Conservation (phyloP, 148 eudicot species). For the Pouteria glomerata region DNA sequence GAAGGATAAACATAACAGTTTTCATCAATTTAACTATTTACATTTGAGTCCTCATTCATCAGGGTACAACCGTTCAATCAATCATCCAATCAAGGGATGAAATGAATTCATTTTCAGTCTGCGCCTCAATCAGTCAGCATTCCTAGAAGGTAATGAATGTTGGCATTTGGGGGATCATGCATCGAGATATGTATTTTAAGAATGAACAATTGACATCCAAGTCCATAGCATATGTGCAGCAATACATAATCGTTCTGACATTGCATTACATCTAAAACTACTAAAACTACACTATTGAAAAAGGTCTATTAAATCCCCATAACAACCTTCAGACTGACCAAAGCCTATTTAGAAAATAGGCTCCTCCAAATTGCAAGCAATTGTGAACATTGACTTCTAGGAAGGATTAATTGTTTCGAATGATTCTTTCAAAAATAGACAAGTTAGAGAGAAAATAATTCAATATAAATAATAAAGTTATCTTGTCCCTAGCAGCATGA, state of each 20-base stretch:
- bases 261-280: neutral
- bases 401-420: no score
- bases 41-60: no score
- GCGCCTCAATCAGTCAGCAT: no score
- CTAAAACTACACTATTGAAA: neutral
- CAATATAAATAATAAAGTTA: no score
- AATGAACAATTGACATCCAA: neutral
- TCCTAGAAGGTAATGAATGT: neutral
- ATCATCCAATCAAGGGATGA: no score
- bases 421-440: no score
- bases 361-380: no score
- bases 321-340: neutral
- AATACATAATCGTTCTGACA: neutral
- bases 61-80: no score
- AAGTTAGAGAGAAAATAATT: no score
- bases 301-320: neutral
- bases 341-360: conserved; percentile 3
- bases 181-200: neutral
- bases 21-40: neutral
- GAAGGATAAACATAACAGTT: neutral
- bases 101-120: no score
- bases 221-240: neutral
- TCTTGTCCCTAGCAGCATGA: no score
- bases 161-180: neutral
- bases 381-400: neutral